These are phyloP conservation scores for Verticillium albo-atrum DNA, from an alignment of 2,329 filamentous ascomycete genomes.

Conservation along the genomic window DNA sequence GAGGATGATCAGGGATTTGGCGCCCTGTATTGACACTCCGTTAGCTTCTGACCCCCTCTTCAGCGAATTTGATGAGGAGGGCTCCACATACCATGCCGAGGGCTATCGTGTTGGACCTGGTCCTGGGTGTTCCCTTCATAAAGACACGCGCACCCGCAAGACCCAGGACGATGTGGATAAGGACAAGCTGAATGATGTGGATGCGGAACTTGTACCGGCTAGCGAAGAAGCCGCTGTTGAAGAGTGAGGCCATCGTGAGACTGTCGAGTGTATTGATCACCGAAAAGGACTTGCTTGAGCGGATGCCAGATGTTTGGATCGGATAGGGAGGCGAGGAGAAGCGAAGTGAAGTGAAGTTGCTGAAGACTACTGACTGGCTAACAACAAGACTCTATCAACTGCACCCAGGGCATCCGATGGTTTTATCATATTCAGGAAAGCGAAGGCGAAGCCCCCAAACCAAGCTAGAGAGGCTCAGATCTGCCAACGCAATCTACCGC, in stretches of 20 bases:
- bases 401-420: background rate
- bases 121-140: constrained; percentile 2
- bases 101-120: constrained; percentile 6
- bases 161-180: constrained; percentile 3
- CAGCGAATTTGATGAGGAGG: too few relatives aligned
- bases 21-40: background rate
- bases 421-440: background rate
- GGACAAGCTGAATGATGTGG: constrained; percentile 7
- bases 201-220: constrained; percentile 5
- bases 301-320: too few relatives aligned
- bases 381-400: background rate
- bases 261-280: background rate
- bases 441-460: background rate
- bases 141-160: constrained; percentile 4
- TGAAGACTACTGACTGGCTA: background rate
- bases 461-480: background rate
- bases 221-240: background rate
- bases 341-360: background rate
- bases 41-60: background rate
- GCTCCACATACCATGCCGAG: constrained; percentile 7
- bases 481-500: background rate
- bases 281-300: too few relatives aligned
- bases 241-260: background rate
- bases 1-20: constrained; percentile 12
- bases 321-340: background rate